Percentiles rank a stretch among this genome's conserved stretches.
Conservation (phyloP, 163 green algal species). For the Scenedesmus sp. region DNA sequence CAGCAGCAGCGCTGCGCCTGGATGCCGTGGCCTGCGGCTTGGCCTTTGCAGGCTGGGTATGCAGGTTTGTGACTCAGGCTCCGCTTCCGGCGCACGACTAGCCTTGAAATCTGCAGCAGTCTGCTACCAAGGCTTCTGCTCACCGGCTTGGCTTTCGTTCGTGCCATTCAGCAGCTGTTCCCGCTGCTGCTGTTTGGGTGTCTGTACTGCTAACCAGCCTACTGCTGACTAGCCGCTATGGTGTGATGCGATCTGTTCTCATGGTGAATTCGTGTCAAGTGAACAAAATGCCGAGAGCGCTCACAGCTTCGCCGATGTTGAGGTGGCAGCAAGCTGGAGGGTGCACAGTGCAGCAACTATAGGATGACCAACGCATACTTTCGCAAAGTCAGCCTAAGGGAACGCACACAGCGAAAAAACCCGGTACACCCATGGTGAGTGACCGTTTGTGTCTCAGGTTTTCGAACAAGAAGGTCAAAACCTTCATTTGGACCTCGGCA, state of each 20-base stretch:
- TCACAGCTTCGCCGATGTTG: not conserved
- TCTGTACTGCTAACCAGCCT: not conserved
- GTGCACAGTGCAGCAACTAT: not conserved
- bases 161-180: conserved; percentile 12
- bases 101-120: not conserved
- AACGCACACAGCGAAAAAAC: not conserved
- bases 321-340: not conserved
- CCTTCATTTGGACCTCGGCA: not conserved
- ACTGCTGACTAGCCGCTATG: not conserved
- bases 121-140: not conserved
- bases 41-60: conserved; percentile 9
- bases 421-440: not conserved
- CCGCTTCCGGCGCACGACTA: not conserved
- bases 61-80: not conserved
- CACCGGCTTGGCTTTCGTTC: conserved; percentile 33
- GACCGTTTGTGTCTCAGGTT: not conserved
- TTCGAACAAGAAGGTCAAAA: not conserved
- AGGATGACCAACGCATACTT: not conserved
- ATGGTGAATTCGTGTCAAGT: not conserved
- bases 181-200: not conserved
- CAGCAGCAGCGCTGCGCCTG: not conserved
- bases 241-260: not conserved
- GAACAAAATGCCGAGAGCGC: not conserved
- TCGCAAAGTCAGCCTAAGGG: not conserved
- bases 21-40: not conserved